Evolutionary conservation across 2,329 filamentous ascomycete species (phyloP).

Genomic region (Scedosporium aurantiacum): DNA sequence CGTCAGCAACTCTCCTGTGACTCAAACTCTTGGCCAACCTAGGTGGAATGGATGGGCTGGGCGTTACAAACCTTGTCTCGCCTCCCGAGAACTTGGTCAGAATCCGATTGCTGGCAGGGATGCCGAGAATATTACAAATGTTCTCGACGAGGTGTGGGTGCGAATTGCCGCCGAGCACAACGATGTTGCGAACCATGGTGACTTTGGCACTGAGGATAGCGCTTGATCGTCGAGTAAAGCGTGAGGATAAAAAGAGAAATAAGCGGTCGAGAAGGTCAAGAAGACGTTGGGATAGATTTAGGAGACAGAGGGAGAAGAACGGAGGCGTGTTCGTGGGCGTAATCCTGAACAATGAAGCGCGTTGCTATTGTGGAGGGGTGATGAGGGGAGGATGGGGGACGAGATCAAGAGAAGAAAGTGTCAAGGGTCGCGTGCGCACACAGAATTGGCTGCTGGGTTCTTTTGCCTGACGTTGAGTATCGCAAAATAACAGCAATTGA

Average conservation of each 20-base stretch:
- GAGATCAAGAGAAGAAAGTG: not conserved
- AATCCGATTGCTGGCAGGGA: conserved; percentile 73
- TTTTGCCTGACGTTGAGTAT: not conserved
- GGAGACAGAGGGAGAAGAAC: not conserved
- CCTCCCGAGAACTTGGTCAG: conserved; percentile 90
- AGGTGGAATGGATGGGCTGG: too few relatives aligned
- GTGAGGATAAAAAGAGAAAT: not conserved
- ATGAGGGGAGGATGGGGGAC: not conserved
- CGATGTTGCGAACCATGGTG: conserved; percentile 86
- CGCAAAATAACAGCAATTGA: not conserved
- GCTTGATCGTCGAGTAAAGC: not conserved
- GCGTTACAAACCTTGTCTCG: conserved; percentile 49
- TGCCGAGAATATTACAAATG: conserved; percentile 79
- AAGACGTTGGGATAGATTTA: not conserved
- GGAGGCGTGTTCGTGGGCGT: not conserved
- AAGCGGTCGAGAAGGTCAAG: not conserved
- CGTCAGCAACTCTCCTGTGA: not conserved
- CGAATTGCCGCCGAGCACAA: conserved; percentile 85
- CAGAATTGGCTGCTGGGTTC: not conserved
- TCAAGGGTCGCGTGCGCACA: not conserved
- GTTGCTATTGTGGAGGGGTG: not conserved
- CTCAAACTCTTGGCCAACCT: not conserved
- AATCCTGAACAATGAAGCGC: not conserved
- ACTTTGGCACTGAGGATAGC: not conserved
- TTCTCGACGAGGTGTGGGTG: conserved; percentile 79